Evolutionary conservation across 768 basidiomycete species (phyloP).

Genomic region (Lactarius indigo): DNA sequence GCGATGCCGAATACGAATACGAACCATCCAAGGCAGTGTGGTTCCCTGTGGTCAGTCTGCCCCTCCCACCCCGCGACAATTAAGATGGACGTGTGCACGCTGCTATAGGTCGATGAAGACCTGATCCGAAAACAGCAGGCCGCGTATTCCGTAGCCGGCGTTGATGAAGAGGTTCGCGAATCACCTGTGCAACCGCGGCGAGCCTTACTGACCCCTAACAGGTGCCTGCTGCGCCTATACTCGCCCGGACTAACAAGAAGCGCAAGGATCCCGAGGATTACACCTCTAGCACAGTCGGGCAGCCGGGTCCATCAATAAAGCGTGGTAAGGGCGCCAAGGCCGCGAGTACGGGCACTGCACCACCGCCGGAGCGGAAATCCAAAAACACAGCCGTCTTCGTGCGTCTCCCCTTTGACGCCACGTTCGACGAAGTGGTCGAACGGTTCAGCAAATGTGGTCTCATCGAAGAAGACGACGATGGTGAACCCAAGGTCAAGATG

Average conservation of each 20-base stretch:
- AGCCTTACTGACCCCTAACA: slow-evolving; percentile 34
- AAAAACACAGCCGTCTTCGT: slow-evolving; percentile 95
- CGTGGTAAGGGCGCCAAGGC: slow-evolving; percentile 60
- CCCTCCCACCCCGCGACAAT: slow-evolving; percentile 7
- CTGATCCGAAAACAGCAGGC: slow-evolving; percentile 87
- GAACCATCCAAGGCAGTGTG: slow-evolving; percentile 71
- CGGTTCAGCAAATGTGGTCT: slow-evolving; percentile 93
- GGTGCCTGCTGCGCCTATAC: slow-evolving; percentile 85
- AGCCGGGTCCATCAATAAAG: slow-evolving; percentile 58
- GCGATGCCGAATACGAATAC: slow-evolving; percentile 92
- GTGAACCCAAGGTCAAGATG: slow-evolving; percentile 91
- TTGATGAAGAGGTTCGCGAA: slow-evolving; percentile 83
- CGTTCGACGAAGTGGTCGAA: slow-evolving; percentile 67
- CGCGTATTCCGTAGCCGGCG: slow-evolving; percentile 87
- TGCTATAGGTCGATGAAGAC: slow-evolving; percentile 77
- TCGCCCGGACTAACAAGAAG: slow-evolving; percentile 77
- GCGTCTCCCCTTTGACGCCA: slow-evolving; percentile 73
- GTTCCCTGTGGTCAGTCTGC: slow-evolving; percentile 72
- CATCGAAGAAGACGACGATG: slow-evolving; percentile 88
- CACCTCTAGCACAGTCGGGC: slow-evolving; percentile 49
- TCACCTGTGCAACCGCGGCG: background rate
- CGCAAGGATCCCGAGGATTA: slow-evolving; percentile 72
- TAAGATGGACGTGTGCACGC: slow-evolving; percentile 23
- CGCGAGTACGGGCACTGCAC: slow-evolving; percentile 27
- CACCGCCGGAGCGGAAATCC: slow-evolving; percentile 53